A percentile compares a stretch with the other conserved stretches of the same genome.
Evolutionary conservation across 306 rosid genomes (phyloP).

Genomic region (Vachellia collinsii): DNA sequence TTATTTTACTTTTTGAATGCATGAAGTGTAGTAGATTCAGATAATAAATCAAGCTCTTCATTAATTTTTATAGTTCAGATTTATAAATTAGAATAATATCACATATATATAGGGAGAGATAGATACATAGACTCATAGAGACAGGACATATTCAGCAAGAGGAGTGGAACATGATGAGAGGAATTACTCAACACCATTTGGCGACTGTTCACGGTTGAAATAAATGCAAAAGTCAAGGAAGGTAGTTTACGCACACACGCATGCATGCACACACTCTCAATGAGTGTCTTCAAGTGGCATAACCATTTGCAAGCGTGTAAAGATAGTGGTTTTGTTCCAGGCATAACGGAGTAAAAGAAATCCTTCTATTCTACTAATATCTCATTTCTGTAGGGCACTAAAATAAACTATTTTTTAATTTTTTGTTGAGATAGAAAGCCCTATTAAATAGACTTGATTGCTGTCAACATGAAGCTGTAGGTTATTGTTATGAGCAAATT

Average conservation of each 20-base stretch:
- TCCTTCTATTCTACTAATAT: no score
- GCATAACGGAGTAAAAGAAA: no score
- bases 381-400: no score
- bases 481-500: not conserved
- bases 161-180: not conserved
- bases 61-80: not conserved
- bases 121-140: not conserved
- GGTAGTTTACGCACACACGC: not conserved
- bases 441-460: constrained; percentile 17
- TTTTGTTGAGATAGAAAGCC: not conserved
- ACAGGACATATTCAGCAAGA: not conserved
- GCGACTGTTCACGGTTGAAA: not conserved
- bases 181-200: not conserved
- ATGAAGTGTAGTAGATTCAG: not conserved
- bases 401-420: no score
- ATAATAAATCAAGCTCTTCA: not conserved
- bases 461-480: not conserved
- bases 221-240: not conserved
- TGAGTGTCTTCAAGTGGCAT: not conserved
- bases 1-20: not conserved
- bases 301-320: not conserved
- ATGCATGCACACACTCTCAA: not conserved
- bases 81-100: not conserved
- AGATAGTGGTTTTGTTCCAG: not conserved
- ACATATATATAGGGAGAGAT: not conserved